Conservation (phyloP, 495 filamentous ascomycete species). For the Tuber borchii region DNA sequence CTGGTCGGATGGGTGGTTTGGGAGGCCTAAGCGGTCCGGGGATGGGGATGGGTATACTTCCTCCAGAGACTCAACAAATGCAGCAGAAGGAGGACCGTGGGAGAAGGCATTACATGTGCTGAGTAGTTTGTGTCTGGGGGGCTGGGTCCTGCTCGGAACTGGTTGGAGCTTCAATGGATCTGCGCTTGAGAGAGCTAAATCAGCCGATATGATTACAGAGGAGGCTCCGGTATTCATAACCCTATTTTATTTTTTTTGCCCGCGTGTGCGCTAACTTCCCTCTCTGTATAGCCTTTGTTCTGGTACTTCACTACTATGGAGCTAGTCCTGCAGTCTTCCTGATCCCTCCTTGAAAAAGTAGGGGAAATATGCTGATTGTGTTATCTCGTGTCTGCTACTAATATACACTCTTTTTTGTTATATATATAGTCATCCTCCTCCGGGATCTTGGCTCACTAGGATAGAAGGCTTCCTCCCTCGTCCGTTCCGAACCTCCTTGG, state of each 20-base stretch:
- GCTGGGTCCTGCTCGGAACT: conserved; percentile 27
- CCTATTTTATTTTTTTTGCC: conserved; percentile 5
- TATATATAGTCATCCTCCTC: conserved; percentile 35
- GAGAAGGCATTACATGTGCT: conserved; percentile 36
- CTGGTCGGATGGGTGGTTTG: conserved; percentile 20
- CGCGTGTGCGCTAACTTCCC: not conserved
- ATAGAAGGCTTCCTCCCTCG: conserved; percentile 36
- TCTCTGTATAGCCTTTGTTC: conserved; percentile 34
- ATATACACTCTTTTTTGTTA: conserved; percentile 7
- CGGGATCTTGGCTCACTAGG: conserved; percentile 38
- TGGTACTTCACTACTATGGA: conserved; percentile 42
- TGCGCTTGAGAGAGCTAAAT: conserved; percentile 23
- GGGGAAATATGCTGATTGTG: not conserved
- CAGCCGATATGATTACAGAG: conserved; percentile 13
- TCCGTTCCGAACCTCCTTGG: conserved; percentile 33
- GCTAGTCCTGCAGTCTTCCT: conserved; percentile 34
- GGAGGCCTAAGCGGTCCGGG: conserved; percentile 27
- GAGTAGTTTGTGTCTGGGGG: conserved; percentile 23
- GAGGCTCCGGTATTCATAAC: conserved; percentile 37
- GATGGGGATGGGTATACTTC: conserved; percentile 30
- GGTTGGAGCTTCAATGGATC: conserved; percentile 32
- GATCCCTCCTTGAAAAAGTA: conserved; percentile 41
- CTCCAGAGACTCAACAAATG: conserved; percentile 23
- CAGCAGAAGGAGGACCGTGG: conserved; percentile 26
- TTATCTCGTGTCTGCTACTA: conserved; percentile 2